Evolutionary conservation across 73 alveolate species (phyloP), one percentile per base, ranked within the genome.

Genomic region (Effrenium voratum): DNA sequence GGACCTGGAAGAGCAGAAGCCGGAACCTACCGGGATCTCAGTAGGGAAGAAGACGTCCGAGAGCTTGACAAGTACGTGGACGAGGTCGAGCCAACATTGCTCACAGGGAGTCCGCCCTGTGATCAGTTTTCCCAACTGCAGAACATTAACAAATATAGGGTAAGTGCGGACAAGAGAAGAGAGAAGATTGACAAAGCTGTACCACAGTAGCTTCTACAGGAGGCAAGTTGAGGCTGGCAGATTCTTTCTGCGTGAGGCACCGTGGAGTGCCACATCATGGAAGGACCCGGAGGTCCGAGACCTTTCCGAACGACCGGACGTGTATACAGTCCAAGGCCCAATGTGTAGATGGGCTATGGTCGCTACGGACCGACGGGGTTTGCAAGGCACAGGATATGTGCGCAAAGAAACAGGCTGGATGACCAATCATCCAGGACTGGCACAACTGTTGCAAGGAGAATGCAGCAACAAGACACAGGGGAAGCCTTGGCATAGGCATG

Each of bases 71-170:
- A n/a, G 26, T 1, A 26, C 15, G 36, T 83, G 38, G 93, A 83
- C 41, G 57, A 36, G 34, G 93, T 50, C 1, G 79, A 83, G 26
- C 93, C 93, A 19, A 19, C 13, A 40, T 43, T 52, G 55, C 36
- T 83, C 38, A 52, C 77, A 24, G 93, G 79, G 30, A 38, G 80
- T 46, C 94, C 94, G 32, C 94, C 94, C 60, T 85, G 94, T 63
- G 57, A 38, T 55, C 26, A 36, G 50, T 52, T 85, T 45, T 85
- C 94, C 34, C 44, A 26, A n/a, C 45, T 85, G 79, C 94, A 85
- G 81, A 57, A 52, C 59, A 19, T 85, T 34, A 55, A 43, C 81
- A 28, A 60, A 81, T 10, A 57, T n/a, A 52, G 66, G 46, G 45
- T 57, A 24, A 19, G 16, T 26, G 82, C 81, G 24, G 82, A 85